Base-by-base conservation (phyloP, 2,329 filamentous ascomycete species). In the Juglanconis sp. region DNA sequence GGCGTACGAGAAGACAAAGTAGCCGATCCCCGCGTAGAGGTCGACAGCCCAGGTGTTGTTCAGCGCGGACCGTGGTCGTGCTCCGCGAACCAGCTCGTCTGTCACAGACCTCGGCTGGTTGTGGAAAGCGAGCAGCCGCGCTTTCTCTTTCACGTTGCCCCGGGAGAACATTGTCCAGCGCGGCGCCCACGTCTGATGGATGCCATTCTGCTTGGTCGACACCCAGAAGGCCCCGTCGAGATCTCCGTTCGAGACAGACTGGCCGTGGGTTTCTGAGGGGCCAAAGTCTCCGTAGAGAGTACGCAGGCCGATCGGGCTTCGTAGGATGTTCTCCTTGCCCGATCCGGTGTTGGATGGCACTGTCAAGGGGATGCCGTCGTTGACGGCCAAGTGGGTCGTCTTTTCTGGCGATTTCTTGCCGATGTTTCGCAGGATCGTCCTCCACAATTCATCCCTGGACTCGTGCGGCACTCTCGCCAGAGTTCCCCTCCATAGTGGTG, bases 91-190 rank as follows among this genome's bases (percentile, higher is more conserved):
- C 17, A 61, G 35, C 11, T 24, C 24, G 24, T 24, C 24, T 24
- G 24, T 24, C 24, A 36, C 32, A 13, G 32, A 9, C 11, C 30
- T 15, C 50, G 24, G 6, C 36, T 44, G 34, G 13, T 62, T 40
- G 60, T 76, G 75, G 65, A 87, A 87, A 0, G 69, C 71, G 4
- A 96, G 74, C 1, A 97, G 74, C 11, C 94, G 80, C 0, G 89
- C 87, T 72, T 97, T 98, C 74, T 98, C 94, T 54, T 87, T 89
- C 61, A 97, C 80, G 73, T 97, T 98, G 3, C 94, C 93, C 1
- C 92, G 84, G 64, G 89, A 92, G 72, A 98, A 98, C 93, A 97
- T 97, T 32, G 92, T 96, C 80, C 92, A 93, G 1, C 87, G 76
- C 13, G 94, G 94, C 1, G 92, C 90, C 93, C 93, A 98, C 2